Percentiles rank a stretch among this genome's conserved stretches.
Evolutionary conservation across 805 yeast species (phyloP).

Genomic region (Candida ficus): DNA sequence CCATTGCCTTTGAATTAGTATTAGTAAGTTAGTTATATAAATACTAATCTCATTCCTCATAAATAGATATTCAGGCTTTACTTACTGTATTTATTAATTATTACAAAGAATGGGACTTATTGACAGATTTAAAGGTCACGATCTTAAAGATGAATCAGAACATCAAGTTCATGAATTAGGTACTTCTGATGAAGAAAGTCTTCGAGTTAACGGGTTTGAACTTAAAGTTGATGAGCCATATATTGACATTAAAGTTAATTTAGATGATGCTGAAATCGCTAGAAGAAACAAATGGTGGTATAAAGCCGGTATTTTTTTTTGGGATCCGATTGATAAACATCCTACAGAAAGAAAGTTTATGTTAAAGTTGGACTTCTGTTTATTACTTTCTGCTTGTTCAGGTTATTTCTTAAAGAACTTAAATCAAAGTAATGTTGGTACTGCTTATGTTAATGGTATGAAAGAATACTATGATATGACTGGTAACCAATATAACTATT

Average conservation of each 20-base stretch:
- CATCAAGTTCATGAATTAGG: neutral
- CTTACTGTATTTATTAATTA: too few relatives aligned
- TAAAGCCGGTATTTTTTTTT: constrained; percentile 6
- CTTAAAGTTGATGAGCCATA: constrained; percentile 9
- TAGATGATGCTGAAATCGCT: constrained; percentile 4
- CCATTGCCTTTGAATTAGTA: too few relatives aligned
- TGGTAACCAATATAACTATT: constrained; percentile 39
- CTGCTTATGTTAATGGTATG: constrained; percentile 45
- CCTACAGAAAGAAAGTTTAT: constrained; percentile 31
- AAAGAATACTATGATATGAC: constrained; percentile 37
- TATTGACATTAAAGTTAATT: constrained; percentile 7
- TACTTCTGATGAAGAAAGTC: neutral
- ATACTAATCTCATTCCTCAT: too few relatives aligned
- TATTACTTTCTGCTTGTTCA: constrained; percentile 36
- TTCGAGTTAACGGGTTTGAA: constrained; percentile 8
- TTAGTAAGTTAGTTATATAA: too few relatives aligned
- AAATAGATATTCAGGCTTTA: too few relatives aligned
- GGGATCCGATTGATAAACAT: constrained; percentile 12
- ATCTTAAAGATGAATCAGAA: neutral
- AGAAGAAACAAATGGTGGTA: constrained; percentile 15
- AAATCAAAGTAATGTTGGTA: constrained; percentile 36
- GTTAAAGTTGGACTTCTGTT: constrained; percentile 32
- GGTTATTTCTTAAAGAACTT: constrained; percentile 43
- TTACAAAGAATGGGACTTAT: too few relatives aligned
- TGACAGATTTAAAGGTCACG: neutral